Percentiles rank a stretch among this genome's conserved stretches.
Conservation (phyloP, 148 eudicot genomes). For the Nepenthes mirabilis region DNA sequence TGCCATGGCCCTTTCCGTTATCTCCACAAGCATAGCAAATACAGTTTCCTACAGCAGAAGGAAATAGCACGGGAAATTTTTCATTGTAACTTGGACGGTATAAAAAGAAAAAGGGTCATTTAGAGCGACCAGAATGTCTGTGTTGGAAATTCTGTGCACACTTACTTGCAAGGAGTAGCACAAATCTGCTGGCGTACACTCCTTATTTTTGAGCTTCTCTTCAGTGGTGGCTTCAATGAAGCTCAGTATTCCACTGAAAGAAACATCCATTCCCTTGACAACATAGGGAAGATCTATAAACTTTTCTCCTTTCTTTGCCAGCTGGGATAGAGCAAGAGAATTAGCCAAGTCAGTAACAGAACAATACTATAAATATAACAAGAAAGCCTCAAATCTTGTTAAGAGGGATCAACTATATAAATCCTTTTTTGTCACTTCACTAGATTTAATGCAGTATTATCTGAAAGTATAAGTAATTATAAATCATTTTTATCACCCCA, state of each 20-base stretch:
- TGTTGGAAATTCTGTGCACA: not conserved
- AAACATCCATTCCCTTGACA: constrained; percentile 98
- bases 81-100: not conserved
- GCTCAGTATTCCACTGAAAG: constrained; percentile 91
- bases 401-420: too few relatives aligned
- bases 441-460: too few relatives aligned
- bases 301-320: constrained; percentile 88
- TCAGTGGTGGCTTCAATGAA: constrained; percentile 78
- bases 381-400: too few relatives aligned
- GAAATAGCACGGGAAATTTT: too few relatives aligned
- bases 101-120: too few relatives aligned
- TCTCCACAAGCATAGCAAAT: constrained; percentile 98
- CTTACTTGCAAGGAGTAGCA: constrained; percentile 92
- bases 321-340: constrained; percentile 26
- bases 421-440: too few relatives aligned
- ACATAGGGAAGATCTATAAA: constrained; percentile 89
- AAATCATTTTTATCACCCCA: too few relatives aligned
- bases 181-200: constrained; percentile 93
- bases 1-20: constrained; percentile 97
- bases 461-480: too few relatives aligned
- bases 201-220: constrained; percentile 70
- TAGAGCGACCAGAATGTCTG: not conserved
- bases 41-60: constrained; percentile 54
- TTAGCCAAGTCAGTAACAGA: not conserved
- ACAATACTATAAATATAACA: too few relatives aligned